phyloP scores from a whole-genome alignment of 352 stramenopile genomes.

The Phytopythium cucurbitacearum region DNA sequence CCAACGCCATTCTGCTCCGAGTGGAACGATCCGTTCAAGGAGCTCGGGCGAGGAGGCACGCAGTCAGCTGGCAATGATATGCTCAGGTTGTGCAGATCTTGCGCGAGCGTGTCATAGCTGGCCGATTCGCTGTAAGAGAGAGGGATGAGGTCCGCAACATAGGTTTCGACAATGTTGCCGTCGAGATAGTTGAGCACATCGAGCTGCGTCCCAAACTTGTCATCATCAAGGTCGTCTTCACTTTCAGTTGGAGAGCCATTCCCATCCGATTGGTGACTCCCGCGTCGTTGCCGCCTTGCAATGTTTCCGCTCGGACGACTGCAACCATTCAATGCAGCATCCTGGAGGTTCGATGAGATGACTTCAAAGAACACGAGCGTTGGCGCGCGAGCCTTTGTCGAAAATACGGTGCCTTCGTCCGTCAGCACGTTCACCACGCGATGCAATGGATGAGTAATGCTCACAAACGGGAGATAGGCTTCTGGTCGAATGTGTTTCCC shows the following conservation, averaged over 20 bases:
- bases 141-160: constrained; percentile 37
- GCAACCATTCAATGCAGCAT: constrained; percentile 14
- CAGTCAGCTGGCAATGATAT: constrained; percentile 16
- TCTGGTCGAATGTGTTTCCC: constrained; percentile 43
- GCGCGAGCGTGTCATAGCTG: constrained; percentile 12
- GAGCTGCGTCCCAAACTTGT: constrained; percentile 15
- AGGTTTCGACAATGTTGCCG: constrained; percentile 38
- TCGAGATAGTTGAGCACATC: constrained; percentile 58
- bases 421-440: constrained; percentile 48
- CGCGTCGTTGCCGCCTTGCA: constrained; percentile 1
- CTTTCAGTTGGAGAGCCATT: not conserved
- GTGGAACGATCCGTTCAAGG: constrained; percentile 11
- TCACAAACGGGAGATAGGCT: constrained; percentile 40
- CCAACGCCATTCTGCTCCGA: constrained; percentile 12
- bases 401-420: constrained; percentile 68
- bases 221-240: not conserved
- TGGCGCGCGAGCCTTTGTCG: constrained; percentile 57
- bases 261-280: not conserved
- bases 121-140: constrained; percentile 4
- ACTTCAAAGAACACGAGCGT: constrained; percentile 70
- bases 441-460: constrained; percentile 17
- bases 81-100: constrained; percentile 30
- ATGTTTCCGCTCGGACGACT: constrained; percentile 9
- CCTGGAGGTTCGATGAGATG: constrained; percentile 22
- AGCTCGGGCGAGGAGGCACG: constrained; percentile 16